A percentile compares a stretch with the other conserved stretches of the same genome.
phyloP scores from a whole-genome alignment of 495 filamentous ascomycete genomes.

The Elasticomyces elasticus region DNA sequence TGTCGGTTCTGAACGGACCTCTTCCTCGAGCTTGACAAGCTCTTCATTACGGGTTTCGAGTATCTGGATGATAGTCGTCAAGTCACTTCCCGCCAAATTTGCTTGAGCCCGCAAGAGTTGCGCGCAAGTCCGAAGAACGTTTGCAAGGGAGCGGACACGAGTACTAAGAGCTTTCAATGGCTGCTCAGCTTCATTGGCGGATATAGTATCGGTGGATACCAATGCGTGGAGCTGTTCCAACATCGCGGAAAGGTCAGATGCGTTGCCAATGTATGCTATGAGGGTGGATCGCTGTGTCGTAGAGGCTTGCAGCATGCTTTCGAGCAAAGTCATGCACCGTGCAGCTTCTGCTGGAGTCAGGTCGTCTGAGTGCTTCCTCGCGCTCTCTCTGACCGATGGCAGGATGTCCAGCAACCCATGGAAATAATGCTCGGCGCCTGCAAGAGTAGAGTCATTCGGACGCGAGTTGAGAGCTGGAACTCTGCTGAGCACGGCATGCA shows the following conservation, averaged over 20 bases:
- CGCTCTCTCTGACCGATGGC: slow-evolving; percentile 52
- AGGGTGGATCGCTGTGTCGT: slow-evolving; percentile 51
- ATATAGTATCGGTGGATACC: not conserved
- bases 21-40: slow-evolving; percentile 6
- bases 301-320: slow-evolving; percentile 62
- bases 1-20: slow-evolving; percentile 2
- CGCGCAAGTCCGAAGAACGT: slow-evolving; percentile 26
- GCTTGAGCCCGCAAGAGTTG: slow-evolving; percentile 27
- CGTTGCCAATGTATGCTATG: slow-evolving; percentile 21
- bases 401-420: slow-evolving; percentile 65
- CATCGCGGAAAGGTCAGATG: not conserved
- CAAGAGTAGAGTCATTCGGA: slow-evolving; percentile 12
- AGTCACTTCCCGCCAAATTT: slow-evolving; percentile 22
- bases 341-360: slow-evolving; percentile 65
- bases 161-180: not conserved
- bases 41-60: slow-evolving; percentile 8
- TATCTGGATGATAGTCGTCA: slow-evolving; percentile 12
- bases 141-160: slow-evolving; percentile 18
- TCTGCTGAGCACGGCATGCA: slow-evolving; percentile 50
- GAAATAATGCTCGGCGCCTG: slow-evolving; percentile 59
- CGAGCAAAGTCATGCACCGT: slow-evolving; percentile 69
- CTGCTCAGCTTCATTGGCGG: not conserved
- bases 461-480: slow-evolving; percentile 35
- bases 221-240: not conserved
- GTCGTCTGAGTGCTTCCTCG: slow-evolving; percentile 68